Conservation (phyloP, 78 protist species). For the Creolimax fragrantissima region DNA sequence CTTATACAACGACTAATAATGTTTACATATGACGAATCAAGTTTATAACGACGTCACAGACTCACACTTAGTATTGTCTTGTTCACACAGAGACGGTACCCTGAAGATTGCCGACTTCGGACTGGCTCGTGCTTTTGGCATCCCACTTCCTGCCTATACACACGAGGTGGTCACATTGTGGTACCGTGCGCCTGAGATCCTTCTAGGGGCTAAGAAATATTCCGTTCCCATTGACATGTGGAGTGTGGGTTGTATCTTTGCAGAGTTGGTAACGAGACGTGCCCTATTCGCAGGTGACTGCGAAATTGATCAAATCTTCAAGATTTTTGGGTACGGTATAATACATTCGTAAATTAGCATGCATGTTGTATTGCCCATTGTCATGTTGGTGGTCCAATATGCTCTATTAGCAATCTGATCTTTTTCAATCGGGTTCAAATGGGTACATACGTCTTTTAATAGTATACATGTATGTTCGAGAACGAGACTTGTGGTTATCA, state of each 20-base stretch:
- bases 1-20: too few species aligned
- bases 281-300: slow-evolving; percentile 89
- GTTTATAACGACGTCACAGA: too few species aligned
- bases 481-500: too few species aligned
- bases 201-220: slow-evolving; percentile 76
- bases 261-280: slow-evolving; percentile 77
- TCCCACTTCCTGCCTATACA: slow-evolving; percentile 74
- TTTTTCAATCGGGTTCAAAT: too few species aligned
- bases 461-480: too few species aligned
- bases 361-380: too few species aligned
- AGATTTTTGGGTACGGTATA: slow-evolving; percentile 75
- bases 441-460: too few species aligned
- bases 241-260: slow-evolving; percentile 93
- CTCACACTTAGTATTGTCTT: too few species aligned
- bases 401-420: too few species aligned
- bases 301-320: slow-evolving; percentile 87
- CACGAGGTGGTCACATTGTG: slow-evolving; percentile 78
- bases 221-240: slow-evolving; percentile 84
- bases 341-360: too few species aligned
- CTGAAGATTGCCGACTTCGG: slow-evolving; percentile 94
- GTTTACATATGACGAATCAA: too few species aligned
- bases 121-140: slow-evolving; percentile 76
- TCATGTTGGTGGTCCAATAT: too few species aligned
- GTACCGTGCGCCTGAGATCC: slow-evolving; percentile 92
- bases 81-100: neutral